Evolutionary conservation across 108 stramenopile species (phyloP).

Genomic region (Skeletonema marinoi): DNA sequence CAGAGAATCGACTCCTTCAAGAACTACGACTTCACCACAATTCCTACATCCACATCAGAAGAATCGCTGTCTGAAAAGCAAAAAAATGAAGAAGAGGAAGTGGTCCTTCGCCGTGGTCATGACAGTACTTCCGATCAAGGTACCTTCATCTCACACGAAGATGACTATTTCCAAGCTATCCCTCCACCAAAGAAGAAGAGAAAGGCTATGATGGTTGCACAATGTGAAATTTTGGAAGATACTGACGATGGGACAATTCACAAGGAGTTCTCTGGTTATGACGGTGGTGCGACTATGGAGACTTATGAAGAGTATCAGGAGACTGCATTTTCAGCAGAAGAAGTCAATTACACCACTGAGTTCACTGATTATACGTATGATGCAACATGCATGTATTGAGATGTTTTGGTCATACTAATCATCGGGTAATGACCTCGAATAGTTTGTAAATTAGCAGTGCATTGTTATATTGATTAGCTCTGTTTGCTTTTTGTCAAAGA

Average conservation of each 20-base stretch:
- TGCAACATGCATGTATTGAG: constrained; percentile 2
- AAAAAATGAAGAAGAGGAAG: constrained; percentile 7
- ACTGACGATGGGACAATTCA: constrained; percentile 1
- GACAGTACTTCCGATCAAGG: constrained; percentile 1
- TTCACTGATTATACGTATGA: constrained; percentile 10
- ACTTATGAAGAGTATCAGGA: constrained; percentile 4
- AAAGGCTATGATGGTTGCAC: not conserved
- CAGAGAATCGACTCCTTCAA: constrained; percentile 21
- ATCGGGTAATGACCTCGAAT: not conserved
- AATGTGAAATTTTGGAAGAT: constrained; percentile 2
- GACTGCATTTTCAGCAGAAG: not conserved
- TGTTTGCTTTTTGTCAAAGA: constrained; percentile 8
- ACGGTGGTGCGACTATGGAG: constrained; percentile 2
- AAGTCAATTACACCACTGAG: constrained; percentile 1
- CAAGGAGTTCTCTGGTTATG: constrained; percentile 5
- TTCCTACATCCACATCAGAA: not conserved
- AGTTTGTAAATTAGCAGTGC: not conserved
- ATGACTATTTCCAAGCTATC: not conserved
- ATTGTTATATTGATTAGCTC: not conserved
- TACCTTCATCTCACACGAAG: constrained; percentile 9
- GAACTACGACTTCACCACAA: constrained; percentile 15
- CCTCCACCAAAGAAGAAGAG: not conserved
- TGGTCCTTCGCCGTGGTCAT: not conserved
- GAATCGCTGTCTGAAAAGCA: not conserved
- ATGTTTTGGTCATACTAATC: not conserved